Evolutionary conservation across 768 basidiomycete genomes (phyloP).

Genomic region (Leccinum ochraceum): DNA sequence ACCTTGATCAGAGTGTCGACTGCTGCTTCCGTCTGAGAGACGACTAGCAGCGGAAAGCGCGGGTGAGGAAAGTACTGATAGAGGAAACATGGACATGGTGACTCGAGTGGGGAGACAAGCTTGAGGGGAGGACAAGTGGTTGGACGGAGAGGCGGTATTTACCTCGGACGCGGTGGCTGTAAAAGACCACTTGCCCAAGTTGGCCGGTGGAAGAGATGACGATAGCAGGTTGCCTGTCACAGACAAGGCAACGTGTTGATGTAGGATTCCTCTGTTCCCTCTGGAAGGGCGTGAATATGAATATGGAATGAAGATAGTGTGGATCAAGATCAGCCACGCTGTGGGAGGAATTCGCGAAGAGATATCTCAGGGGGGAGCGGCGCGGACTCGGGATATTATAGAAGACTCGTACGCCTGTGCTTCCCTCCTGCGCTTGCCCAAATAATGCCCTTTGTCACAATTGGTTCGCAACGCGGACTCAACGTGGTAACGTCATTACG

Average conservation of each 20-base stretch:
- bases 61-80: slow-evolving; percentile 34
- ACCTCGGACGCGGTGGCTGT: slow-evolving; percentile 36
- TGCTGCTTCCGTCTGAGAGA: slow-evolving; percentile 41
- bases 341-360: slow-evolving; percentile 17
- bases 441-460: slow-evolving; percentile 2
- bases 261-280: slow-evolving; percentile 17
- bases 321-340: slow-evolving; percentile 32
- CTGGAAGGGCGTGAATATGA: slow-evolving; percentile 29
- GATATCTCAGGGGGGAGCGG: slow-evolving; percentile 20
- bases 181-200: slow-evolving; percentile 33
- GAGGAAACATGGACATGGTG: slow-evolving; percentile 26
- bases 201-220: slow-evolving; percentile 30
- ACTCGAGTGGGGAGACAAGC: slow-evolving; percentile 8
- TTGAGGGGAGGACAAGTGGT: slow-evolving; percentile 15
- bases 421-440: not conserved
- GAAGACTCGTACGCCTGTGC: slow-evolving; percentile 3
- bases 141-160: slow-evolving; percentile 28
- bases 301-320: slow-evolving; percentile 31
- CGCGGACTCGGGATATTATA: slow-evolving; percentile 19
- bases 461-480: slow-evolving; percentile 15
- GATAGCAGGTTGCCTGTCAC: slow-evolving; percentile 33
- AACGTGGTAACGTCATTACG: slow-evolving; percentile 32
- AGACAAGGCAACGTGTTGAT: slow-evolving; percentile 38
- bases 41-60: slow-evolving; percentile 37
- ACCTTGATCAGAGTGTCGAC: slow-evolving; percentile 32